Base-by-base conservation (phyloP, 805 yeast species). In the Kuraishia cidri region DNA sequence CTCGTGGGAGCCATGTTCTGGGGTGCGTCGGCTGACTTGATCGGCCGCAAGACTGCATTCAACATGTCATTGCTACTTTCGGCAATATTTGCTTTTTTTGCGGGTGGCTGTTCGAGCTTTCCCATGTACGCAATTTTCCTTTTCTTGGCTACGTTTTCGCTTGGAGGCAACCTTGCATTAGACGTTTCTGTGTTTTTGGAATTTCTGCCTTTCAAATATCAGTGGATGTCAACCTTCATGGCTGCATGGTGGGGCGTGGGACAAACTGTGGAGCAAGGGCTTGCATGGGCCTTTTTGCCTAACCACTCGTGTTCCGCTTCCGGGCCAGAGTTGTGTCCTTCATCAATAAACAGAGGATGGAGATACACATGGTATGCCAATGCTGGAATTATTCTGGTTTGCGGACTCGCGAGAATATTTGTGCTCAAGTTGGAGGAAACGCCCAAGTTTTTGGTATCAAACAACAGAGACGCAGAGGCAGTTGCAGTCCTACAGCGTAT, bases 241-340 rank as follows among this genome's bases (percentile, higher is more conserved):
- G 73, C 78, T 15, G 55, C 63, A 28, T 75, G 67, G 72, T 75
- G 81, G 82, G 76, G 79, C 29, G 56, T 75, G 23, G 81, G 80
- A 21, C 80, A 75, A 46, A 62, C 75, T 2, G 55, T 74, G 27
- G 65, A 75, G 9, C 59, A 60, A 21, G 50, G 72, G 13, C 43
- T 72, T 26, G 66, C 76, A 4, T 75, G 78, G 75, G 79, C 73
- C 0, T 66, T 69, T 34, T 53, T 75, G 30, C 65, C 75, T 10
- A 62, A 66, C 37, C 58, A 58, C 38, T 65, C 73, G 4, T 73
- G 81, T 45, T 48, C 54, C 13, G 46, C 60, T 52, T 47, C 48
- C 6, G n/a, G n/a, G n/a, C n/a, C n/a, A n/a, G 61, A 47, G n/a
- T 29, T 55, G 26, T 75, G 82, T 47, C 58, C 60, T 20, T 57